Percentiles rank a stretch among this genome's conserved stretches.
Evolutionary conservation across 345 rosid species (phyloP).

Genomic region (Eucalyptus regnans): DNA sequence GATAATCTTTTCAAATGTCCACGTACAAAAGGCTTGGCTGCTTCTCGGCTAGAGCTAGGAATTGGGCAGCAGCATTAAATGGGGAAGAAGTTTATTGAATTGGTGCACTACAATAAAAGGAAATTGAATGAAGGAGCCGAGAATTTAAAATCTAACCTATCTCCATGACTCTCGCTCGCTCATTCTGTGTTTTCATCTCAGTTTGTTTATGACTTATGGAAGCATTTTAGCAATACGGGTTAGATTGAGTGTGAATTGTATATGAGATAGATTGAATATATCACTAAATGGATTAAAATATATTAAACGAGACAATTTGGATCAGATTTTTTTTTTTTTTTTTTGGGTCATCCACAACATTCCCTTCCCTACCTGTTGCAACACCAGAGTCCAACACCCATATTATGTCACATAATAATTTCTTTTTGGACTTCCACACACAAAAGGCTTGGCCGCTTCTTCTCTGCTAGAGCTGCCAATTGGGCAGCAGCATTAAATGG

Average conservation of each 20-base stretch:
- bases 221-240: accelerated
- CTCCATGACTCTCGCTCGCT: accelerated
- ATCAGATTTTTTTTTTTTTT: too few species aligned
- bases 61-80: background rate
- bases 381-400: too few species aligned
- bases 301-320: too few species aligned
- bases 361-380: too few species aligned
- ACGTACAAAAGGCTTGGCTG: background rate
- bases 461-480: background rate
- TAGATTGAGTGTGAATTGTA: accelerated
- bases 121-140: background rate
- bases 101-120: background rate
- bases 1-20: background rate
- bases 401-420: background rate
- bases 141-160: too few species aligned
- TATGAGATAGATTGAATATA: too few species aligned
- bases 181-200: accelerated
- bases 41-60: background rate
- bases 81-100: background rate
- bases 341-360: too few species aligned
- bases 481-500: background rate
- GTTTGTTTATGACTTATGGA: accelerated
- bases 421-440: background rate
- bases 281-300: too few species aligned
- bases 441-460: background rate